A percentile compares a stretch with the other conserved stretches of the same genome.
phyloP scores from a whole-genome alignment of 768 basidiomycete species.

The Russula olivacea region DNA sequence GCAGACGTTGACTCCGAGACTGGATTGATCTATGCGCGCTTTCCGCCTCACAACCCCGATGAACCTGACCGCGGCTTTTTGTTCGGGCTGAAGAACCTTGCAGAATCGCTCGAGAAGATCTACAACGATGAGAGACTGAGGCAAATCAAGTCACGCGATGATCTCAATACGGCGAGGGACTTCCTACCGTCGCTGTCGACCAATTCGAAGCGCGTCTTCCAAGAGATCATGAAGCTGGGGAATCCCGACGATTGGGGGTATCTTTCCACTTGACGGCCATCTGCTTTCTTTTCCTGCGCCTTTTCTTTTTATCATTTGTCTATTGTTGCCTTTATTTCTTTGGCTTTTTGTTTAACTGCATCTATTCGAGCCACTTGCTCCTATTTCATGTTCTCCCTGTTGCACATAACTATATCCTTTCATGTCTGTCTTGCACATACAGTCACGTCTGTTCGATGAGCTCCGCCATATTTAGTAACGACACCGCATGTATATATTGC shows the following conservation, averaged over 20 bases:
- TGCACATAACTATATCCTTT: constrained; percentile 11
- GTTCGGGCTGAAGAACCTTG: constrained; percentile 79
- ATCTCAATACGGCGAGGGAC: constrained; percentile 39
- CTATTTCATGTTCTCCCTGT: constrained; percentile 14
- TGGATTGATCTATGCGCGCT: constrained; percentile 83
- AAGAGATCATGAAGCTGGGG: constrained; percentile 55
- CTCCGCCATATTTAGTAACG: constrained; percentile 9
- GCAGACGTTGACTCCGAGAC: constrained; percentile 77
- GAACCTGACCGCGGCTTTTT: constrained; percentile 93
- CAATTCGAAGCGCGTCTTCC: constrained; percentile 76
- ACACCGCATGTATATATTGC: constrained; percentile 15
- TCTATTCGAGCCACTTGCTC: constrained; percentile 15
- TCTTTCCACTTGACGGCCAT: constrained; percentile 54
- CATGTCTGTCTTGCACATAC: constrained; percentile 8
- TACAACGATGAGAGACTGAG: constrained; percentile 82
- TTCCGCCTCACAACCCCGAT: constrained; percentile 86
- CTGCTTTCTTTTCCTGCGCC: background rate
- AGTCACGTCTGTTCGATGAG: constrained; percentile 1
- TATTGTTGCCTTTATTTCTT: constrained; percentile 8
- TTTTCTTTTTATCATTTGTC: constrained; percentile 8
- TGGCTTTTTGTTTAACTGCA: constrained; percentile 2
- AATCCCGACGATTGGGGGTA: constrained; percentile 70
- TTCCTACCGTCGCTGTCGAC: constrained; percentile 60
- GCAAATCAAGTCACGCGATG: constrained; percentile 55
- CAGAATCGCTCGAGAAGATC: constrained; percentile 69